These are phyloP conservation scores for Phyllosticta citribraziliensis DNA, from an alignment of 2,329 filamentous ascomycete genomes.

Conservation along the genomic window DNA sequence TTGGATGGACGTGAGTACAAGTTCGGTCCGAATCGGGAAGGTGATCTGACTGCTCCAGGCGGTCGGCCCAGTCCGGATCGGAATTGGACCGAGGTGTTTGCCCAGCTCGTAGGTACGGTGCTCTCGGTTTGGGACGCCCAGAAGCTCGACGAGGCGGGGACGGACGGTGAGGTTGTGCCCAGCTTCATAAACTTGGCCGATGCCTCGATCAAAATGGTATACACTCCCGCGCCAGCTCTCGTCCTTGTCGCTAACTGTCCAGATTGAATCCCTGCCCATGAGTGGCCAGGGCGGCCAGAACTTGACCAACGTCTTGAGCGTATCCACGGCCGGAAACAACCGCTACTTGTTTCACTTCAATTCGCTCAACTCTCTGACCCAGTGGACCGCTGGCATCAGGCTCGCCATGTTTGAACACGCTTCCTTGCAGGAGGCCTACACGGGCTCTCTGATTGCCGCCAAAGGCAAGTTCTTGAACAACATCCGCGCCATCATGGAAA, in stretches of 20 bases:
- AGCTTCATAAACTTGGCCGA: conserved; percentile 96
- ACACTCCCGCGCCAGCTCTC: conserved; percentile 1
- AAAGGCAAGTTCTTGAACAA: conserved; percentile 86
- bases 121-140: conserved; percentile 92
- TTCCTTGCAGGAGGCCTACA: conserved; percentile 91
- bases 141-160: conserved; percentile 77
- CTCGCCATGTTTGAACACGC: conserved; percentile 91
- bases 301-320: conserved; percentile 86
- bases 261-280: conserved; percentile 68
- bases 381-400: conserved; percentile 93
- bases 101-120: conserved; percentile 89
- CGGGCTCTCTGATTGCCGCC: conserved; percentile 85
- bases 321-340: conserved; percentile 92
- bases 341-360: conserved; percentile 95
- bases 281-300: conserved; percentile 66
- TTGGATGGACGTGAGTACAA: conserved; percentile 70
- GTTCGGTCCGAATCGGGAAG: not conserved
- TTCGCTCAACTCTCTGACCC: conserved; percentile 80
- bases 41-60: conserved; percentile 44
- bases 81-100: conserved; percentile 94
- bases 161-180: conserved; percentile 74
- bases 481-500: conserved; percentile 80
- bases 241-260: not conserved
- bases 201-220: conserved; percentile 95
- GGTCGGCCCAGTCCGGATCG: conserved; percentile 78